Evolutionary conservation across 306 rosid genomes (phyloP).

Genomic region (Psophocarpus tetragonolobus): DNA sequence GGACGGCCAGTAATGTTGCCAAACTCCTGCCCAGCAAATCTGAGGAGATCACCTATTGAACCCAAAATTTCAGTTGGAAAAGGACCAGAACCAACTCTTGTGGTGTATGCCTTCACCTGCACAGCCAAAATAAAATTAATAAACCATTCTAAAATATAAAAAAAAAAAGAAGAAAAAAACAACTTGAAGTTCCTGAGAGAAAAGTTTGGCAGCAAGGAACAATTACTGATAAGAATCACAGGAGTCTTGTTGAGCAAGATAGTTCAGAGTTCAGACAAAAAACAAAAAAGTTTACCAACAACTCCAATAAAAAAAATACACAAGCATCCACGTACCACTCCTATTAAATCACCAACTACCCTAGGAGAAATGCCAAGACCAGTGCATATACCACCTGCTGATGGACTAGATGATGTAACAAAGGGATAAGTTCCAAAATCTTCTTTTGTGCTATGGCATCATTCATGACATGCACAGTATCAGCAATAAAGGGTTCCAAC

Average conservation of each 20-base stretch:
- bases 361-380: constrained; percentile 98
- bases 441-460: constrained; percentile 76
- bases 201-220: not conserved
- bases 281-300: not conserved
- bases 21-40: constrained; percentile 94
- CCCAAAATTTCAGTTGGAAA: constrained; percentile 91
- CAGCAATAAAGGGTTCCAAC: constrained; percentile 87
- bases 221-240: not conserved
- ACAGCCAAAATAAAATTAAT: constrained; percentile 35
- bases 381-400: constrained; percentile 96
- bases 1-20: constrained; percentile 98
- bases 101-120: constrained; percentile 97
- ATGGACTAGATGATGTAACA: constrained; percentile 97
- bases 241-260: not conserved
- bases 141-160: constrained; percentile 2
- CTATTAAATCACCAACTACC: constrained; percentile 85
- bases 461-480: constrained; percentile 77
- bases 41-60: constrained; percentile 79
- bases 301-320: not conserved
- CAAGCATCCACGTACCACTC: constrained; percentile 70
- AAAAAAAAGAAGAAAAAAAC: not conserved
- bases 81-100: constrained; percentile 98
- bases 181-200: not conserved
- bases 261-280: constrained; percentile 1
- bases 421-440: constrained; percentile 97